Conservation (phyloP, 2,329 filamentous ascomycete genomes). For the Monilinia polystroma region DNA sequence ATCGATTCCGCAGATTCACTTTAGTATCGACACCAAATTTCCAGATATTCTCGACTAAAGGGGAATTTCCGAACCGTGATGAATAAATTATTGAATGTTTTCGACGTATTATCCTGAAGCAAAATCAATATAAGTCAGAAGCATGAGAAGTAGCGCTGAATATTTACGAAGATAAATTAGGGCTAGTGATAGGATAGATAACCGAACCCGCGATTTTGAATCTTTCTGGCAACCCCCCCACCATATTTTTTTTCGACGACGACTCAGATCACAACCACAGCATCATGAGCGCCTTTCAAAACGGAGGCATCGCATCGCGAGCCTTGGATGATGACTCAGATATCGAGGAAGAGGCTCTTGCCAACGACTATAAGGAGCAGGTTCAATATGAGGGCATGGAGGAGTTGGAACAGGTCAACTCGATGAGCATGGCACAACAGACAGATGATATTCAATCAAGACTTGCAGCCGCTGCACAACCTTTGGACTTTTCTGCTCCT, state of each 20-base stretch:
- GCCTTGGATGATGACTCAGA: conserved; percentile 80
- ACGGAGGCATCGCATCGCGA: conserved; percentile 59
- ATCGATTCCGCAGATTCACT: not conserved
- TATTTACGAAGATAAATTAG: conserved; percentile 16
- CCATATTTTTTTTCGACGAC: conserved; percentile 18
- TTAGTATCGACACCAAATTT: not conserved
- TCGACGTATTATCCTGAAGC: not conserved
- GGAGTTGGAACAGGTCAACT: conserved; percentile 73
- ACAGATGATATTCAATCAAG: conserved; percentile 91
- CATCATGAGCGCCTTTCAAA: conserved; percentile 61
- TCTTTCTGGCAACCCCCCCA: conserved; percentile 15
- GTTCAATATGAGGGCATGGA: conserved; percentile 88
- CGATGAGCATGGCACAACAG: conserved; percentile 68
- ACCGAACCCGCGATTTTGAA: conserved; percentile 20
- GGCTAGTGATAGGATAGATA: conserved; percentile 22
- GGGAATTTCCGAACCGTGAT: not conserved
- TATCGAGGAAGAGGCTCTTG: conserved; percentile 92
- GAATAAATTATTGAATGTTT: not conserved
- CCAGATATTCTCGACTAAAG: not conserved
- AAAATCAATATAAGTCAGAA: not conserved
- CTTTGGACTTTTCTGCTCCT: conserved; percentile 92
- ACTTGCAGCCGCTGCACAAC: conserved; percentile 86
- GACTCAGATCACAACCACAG: conserved; percentile 18
- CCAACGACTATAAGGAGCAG: conserved; percentile 94
- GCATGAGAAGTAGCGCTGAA: not conserved